A percentile compares a stretch with the other conserved stretches of the same genome.
Evolutionary conservation across 345 rosid genomes (phyloP).

Genomic region (Populus davidiana): DNA sequence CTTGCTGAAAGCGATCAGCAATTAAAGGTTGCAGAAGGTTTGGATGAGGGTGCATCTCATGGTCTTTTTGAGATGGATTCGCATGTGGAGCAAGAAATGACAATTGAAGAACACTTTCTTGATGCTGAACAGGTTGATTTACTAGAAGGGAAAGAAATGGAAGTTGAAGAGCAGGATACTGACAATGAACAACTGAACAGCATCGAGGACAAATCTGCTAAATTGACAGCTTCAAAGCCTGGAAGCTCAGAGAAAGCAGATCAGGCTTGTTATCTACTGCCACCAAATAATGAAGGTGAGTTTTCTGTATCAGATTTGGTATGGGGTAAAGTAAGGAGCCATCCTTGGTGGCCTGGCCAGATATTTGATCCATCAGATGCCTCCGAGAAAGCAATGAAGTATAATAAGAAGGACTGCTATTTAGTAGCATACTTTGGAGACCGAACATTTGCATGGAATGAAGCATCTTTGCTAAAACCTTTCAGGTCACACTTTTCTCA

Average conservation of each 20-base stretch:
- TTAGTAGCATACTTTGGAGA: constrained; percentile 78
- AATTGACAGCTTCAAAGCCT: constrained; percentile 4
- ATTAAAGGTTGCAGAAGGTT: constrained; percentile 1
- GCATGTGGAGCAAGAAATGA: constrained; percentile 15
- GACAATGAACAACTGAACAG: constrained; percentile 26
- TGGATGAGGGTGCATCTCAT: background rate
- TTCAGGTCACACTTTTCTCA: constrained; percentile 52
- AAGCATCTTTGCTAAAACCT: constrained; percentile 53
- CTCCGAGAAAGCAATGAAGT: constrained; percentile 55
- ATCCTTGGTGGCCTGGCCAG: constrained; percentile 91
- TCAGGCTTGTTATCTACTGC: constrained; percentile 44
- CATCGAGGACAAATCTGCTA: constrained; percentile 24
- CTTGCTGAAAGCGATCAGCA: constrained; percentile 11
- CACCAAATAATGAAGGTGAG: constrained; percentile 40
- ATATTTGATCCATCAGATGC: constrained; percentile 67
- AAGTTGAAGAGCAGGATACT: constrained; percentile 35
- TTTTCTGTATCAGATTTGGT: constrained; percentile 57
- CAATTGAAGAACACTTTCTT: constrained; percentile 25
- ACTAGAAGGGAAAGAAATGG: constrained; percentile 37
- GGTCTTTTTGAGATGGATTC: constrained; percentile 10
- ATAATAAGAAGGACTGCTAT: constrained; percentile 57
- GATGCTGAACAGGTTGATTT: constrained; percentile 29
- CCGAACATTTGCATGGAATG: constrained; percentile 76
- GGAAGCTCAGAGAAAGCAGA: constrained; percentile 27
- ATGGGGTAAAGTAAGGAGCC: constrained; percentile 79